Percentiles rank a stretch among this genome's conserved stretches.
Evolutionary conservation across 148 eudicot genomes (phyloP).

Genomic region (Talinum fruticosum): DNA sequence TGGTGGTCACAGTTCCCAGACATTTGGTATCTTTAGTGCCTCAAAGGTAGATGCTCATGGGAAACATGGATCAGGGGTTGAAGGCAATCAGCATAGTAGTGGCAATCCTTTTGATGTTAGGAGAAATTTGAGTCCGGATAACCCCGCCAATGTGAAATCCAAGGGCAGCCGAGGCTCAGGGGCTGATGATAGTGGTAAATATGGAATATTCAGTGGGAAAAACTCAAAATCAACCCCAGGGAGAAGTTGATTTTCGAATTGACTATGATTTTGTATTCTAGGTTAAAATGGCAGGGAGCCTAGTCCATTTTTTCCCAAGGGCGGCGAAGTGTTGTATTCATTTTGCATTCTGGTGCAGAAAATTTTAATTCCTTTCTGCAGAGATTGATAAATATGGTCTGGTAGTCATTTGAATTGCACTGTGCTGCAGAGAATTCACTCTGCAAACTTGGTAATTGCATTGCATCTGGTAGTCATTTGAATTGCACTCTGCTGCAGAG

Average conservation of each 20-base stretch:
- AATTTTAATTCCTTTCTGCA: not conserved
- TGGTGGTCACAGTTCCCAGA: conserved; percentile 12
- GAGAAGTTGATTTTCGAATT: not conserved
- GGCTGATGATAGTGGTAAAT: conserved; percentile 18
- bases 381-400: not conserved
- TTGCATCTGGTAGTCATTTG: too few relatives aligned
- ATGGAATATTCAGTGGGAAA: conserved; percentile 28
- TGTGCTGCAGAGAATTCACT: too few relatives aligned
- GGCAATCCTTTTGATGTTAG: conserved; percentile 12
- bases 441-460: too few relatives aligned
- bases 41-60: conserved; percentile 2
- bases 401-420: too few relatives aligned
- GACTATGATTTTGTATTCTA: not conserved
- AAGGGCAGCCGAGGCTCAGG: conserved; percentile 12
- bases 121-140: conserved; percentile 8
- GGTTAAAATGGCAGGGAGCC: not conserved
- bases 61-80: conserved; percentile 12
- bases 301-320: not conserved
- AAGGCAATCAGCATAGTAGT: conserved; percentile 20
- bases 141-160: conserved; percentile 16
- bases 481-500: too few relatives aligned
- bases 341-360: not conserved
- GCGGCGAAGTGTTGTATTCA: not conserved
- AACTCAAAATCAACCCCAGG: conserved; percentile 11
- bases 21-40: conserved; percentile 41